Base-by-base conservation (phyloP, 345 rosid species). In the Camelina laxa region DNA sequence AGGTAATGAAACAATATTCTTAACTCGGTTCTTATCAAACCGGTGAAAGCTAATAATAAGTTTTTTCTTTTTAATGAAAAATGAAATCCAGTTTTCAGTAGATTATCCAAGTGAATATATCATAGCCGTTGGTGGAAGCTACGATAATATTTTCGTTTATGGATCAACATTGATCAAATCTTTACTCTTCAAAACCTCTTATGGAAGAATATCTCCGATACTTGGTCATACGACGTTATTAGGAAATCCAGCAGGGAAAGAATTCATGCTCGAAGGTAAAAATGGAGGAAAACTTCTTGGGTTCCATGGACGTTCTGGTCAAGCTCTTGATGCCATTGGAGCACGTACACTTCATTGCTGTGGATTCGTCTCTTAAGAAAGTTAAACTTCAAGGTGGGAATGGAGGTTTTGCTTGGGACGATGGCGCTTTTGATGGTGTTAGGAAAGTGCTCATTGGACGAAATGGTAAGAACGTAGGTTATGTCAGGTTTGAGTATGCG, bases 61-160 rank as follows among this genome's bases (percentile, higher is more conserved):
- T 9, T 6, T 42, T 64, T 74, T 4, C 33, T 72, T 53, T 63
- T 42, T 64, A 8, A 53, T 51, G 61, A 15, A 54, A 13, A 30
- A 63, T 54, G 47, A 56, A 65, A 65, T 74, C 2, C 62, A 76
- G 79, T 75, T 75, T 42, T 6, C 31, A 36, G 49, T 75, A 48
- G 76, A 77, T 47, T 77, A 77, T 65, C 81, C 81, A 3, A 60
- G 51, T 27, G 81, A 77, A 31, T 72, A 70, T 31, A 77, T 77
- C 56, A 72, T 54, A 70, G 24, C 67, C 9, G 56, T 77, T 65
- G 60, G 72, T 45, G 81, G 81, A 65, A 69, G 57, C 69, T 64
- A 77, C 38, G 39, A 57, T 0, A 6, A 6, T 14, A 19, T 50
- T 11, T 33, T 0, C 1, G 4, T 0, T 4, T 49, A 48, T 22